These are phyloP conservation scores for Coemansia aciculifera DNA, from an alignment of 192 early-diverging fungal genomes.

Conservation along the genomic window DNA sequence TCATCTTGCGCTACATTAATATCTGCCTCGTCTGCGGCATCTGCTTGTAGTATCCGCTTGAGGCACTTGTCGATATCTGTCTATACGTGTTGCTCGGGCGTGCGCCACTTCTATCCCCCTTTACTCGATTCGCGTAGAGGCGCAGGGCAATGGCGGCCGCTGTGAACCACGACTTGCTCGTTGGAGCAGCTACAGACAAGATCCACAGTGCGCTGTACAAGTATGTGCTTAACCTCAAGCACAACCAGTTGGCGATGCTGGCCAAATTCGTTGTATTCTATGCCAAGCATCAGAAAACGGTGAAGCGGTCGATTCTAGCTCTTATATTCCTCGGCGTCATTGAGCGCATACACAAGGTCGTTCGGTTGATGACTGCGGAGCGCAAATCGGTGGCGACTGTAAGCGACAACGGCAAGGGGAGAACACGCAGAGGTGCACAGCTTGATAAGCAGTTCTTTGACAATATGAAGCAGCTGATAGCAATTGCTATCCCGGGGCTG, in stretches of 20 bases:
- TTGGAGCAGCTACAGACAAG: conserved; percentile 26
- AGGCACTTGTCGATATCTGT: too few species aligned
- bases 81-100: background rate
- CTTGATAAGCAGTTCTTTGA: conserved; percentile 59
- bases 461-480: conserved; percentile 69
- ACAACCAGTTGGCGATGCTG: conserved; percentile 30
- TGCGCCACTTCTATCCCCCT: background rate
- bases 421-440: conserved; percentile 27
- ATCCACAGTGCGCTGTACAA: conserved; percentile 35
- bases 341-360: conserved; percentile 37
- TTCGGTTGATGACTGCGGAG: conserved; percentile 32
- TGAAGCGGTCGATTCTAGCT: conserved; percentile 35
- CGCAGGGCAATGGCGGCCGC: conserved; percentile 28
- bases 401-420: background rate
- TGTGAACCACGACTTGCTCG: conserved; percentile 36
- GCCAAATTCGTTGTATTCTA: conserved; percentile 30
- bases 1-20: background rate
- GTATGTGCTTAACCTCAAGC: conserved; percentile 33
- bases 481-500: conserved; percentile 84
- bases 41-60: background rate
- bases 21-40: background rate
- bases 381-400: conserved; percentile 3
- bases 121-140: background rate
- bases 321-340: conserved; percentile 28
- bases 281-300: conserved; percentile 37